Evolutionary conservation across 2,329 filamentous ascomycete species (phyloP).

Genomic region (Ramularia endophylla): DNA sequence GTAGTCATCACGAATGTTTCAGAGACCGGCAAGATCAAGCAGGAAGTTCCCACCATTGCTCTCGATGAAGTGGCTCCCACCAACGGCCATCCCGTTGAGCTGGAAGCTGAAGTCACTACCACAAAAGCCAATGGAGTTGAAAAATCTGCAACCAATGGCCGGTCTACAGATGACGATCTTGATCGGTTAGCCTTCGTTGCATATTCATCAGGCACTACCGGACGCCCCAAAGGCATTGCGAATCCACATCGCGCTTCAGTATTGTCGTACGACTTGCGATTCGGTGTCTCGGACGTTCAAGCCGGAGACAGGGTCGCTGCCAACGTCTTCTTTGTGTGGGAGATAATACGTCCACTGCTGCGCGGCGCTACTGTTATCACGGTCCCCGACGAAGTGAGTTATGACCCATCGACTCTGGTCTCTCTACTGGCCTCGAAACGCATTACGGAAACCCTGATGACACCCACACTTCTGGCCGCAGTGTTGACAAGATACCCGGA

Average conservation of each 20-base stretch:
- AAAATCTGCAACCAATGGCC: constrained; percentile 27
- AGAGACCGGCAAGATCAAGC: constrained; percentile 60
- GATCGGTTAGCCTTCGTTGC: constrained; percentile 74
- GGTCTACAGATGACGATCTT: constrained; percentile 54
- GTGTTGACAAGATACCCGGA: constrained; percentile 64
- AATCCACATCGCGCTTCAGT: constrained; percentile 65
- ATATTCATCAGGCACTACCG: constrained; percentile 72
- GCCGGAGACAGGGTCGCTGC: constrained; percentile 76
- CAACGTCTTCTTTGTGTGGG: constrained; percentile 85
- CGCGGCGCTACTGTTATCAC: constrained; percentile 70
- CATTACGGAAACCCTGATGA: constrained; percentile 79
- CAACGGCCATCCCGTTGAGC: constrained; percentile 18
- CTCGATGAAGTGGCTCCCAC: constrained; percentile 50
- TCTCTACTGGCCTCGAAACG: constrained; percentile 59
- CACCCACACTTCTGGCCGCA: constrained; percentile 69
- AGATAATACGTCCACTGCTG: constrained; percentile 70
- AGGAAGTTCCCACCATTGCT: constrained; percentile 56
- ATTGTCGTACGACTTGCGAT: constrained; percentile 67
- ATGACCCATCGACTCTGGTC: constrained; percentile 68
- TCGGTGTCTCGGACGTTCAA: constrained; percentile 60
- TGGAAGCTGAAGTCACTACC: constrained; percentile 10
- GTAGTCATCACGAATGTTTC: constrained; percentile 64
- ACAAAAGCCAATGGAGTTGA: constrained; percentile 28
- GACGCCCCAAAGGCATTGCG: constrained; percentile 74
- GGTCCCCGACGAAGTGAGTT: constrained; percentile 69